Percentiles rank a stretch among this genome's conserved stretches.
Evolutionary conservation across 2,329 filamentous ascomycete species (phyloP).

Genomic region (Pyrenochaeta sp.): DNA sequence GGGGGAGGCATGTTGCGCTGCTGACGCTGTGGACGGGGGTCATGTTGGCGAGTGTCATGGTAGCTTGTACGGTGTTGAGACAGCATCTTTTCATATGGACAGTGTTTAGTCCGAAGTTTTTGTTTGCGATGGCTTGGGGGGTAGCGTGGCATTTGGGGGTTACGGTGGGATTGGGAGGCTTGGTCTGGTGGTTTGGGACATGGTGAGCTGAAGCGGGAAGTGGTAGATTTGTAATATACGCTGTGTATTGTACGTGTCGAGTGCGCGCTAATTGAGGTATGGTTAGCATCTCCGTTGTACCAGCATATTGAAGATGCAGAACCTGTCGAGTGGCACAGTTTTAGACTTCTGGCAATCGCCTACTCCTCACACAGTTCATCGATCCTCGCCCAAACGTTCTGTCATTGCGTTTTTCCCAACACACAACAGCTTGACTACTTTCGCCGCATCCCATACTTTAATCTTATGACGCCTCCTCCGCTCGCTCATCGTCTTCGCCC

Average conservation of each 20-base stretch:
- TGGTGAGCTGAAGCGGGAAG: conserved; percentile 25
- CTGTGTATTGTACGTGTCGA: background rate
- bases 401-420: too few species aligned
- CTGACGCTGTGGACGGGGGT: conserved; percentile 75
- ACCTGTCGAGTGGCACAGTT: too few species aligned
- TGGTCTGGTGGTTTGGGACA: conserved; percentile 44
- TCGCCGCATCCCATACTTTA: too few species aligned
- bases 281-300: too few species aligned
- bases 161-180: conserved; percentile 41
- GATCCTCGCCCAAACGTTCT: too few species aligned
- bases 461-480: too few species aligned
- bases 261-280: background rate
- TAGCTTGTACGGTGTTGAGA: conserved; percentile 81
- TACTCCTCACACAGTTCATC: too few species aligned
- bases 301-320: too few species aligned
- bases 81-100: conserved; percentile 98
- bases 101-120: conserved; percentile 95
- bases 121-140: conserved; percentile 91
- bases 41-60: conserved; percentile 80
- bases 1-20: conserved; percentile 64
- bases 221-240: background rate
- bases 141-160: conserved; percentile 77
- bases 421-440: too few species aligned
- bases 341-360: too few species aligned
- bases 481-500: too few species aligned